Evolutionary conservation across 2,329 filamentous ascomycete genomes (phyloP).

Genomic region (Colletotrichum chrysophilum): DNA sequence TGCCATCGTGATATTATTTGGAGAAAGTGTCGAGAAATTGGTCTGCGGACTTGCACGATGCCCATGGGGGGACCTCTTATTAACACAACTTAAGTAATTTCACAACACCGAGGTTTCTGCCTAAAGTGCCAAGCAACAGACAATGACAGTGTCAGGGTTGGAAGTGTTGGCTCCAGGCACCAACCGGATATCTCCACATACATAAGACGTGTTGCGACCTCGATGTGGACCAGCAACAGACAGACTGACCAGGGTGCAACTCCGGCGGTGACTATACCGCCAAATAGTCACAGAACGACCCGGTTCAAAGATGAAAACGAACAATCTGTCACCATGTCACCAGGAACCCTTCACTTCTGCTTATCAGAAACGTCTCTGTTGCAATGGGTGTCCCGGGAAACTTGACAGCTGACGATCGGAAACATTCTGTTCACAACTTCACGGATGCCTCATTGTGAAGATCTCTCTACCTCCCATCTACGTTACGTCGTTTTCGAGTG

Average conservation of each 20-base stretch:
- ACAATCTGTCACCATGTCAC: too few relatives aligned
- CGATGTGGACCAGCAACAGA: background rate
- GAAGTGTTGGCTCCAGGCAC: background rate
- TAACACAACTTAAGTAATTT: rapidly evolving
- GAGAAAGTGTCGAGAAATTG: background rate
- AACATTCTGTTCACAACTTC: too few relatives aligned
- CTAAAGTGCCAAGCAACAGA: background rate
- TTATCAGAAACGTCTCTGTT: too few relatives aligned
- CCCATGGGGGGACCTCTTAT: rapidly evolving
- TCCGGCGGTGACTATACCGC: background rate
- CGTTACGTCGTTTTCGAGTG: too few relatives aligned
- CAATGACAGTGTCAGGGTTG: rapidly evolving
- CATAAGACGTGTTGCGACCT: background rate
- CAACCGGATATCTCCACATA: background rate
- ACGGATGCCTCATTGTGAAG: too few relatives aligned
- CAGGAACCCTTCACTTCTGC: too few relatives aligned
- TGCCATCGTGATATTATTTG: background rate
- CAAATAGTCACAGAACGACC: too few relatives aligned
- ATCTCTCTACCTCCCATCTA: too few relatives aligned
- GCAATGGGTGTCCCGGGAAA: too few relatives aligned
- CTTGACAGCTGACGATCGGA: too few relatives aligned
- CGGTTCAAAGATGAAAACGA: too few relatives aligned
- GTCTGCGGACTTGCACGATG: background rate
- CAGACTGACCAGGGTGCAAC: rapidly evolving
- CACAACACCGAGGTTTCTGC: background rate